phyloP scores from a whole-genome alignment of 441 rosid species.

The Erodium moschatum region DNA sequence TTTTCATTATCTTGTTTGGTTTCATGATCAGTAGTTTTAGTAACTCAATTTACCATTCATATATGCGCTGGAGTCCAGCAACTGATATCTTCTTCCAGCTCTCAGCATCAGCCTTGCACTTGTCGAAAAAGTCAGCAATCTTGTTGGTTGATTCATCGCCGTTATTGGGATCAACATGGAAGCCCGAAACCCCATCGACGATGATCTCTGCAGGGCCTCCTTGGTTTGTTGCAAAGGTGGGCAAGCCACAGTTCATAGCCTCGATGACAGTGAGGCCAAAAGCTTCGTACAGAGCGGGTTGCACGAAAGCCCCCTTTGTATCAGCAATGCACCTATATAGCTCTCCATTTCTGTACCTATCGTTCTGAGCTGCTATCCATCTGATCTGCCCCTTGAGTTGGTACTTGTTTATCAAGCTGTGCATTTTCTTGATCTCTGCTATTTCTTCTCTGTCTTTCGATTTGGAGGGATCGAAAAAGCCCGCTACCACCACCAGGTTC shows the following conservation, averaged over 20 bases:
- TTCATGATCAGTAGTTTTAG: no score
- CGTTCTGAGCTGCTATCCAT: conserved; percentile 79
- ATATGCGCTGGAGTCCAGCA: conserved; percentile 63
- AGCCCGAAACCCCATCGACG: conserved; percentile 70
- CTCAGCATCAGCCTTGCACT: conserved; percentile 55
- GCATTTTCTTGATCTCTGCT: conserved; percentile 72
- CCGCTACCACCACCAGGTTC: conserved; percentile 79
- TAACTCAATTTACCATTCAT: conserved; percentile 38
- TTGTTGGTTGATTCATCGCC: conserved; percentile 53
- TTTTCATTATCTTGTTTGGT: no score
- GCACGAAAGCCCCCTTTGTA: conserved; percentile 70
- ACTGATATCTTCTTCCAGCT: conserved; percentile 67
- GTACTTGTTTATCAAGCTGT: conserved; percentile 46
- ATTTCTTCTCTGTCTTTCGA: conserved; percentile 89
- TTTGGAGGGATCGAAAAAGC: conserved; percentile 57
- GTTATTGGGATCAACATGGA: conserved; percentile 84
- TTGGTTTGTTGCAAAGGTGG: conserved; percentile 80
- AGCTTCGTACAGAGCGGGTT: conserved; percentile 96
- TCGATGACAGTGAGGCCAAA: conserved; percentile 91
- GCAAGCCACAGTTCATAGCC: conserved; percentile 93
- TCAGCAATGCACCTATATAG: conserved; percentile 82
- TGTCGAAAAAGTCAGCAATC: conserved; percentile 60
- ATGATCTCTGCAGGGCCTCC: conserved; percentile 97
- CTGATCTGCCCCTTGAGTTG: conserved; percentile 71
- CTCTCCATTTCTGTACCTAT: conserved; percentile 88